Percentiles rank a stretch among this genome's conserved stretches.
Conservation (phyloP, 179 eudicot genomes). For the Gypsophila paniculata region DNA sequence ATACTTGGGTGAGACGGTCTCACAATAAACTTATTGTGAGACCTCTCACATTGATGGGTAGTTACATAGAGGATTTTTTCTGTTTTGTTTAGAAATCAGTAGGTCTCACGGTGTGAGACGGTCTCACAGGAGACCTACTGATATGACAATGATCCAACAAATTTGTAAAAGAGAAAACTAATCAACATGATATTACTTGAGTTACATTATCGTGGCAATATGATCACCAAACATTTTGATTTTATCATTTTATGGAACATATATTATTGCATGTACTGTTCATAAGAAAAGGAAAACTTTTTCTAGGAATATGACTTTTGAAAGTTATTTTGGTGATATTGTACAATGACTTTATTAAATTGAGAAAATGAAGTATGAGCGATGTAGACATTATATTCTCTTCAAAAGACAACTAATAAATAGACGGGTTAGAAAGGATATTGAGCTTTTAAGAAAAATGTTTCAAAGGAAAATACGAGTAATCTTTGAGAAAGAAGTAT, state of each 20-base stretch:
- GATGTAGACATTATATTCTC: background rate
- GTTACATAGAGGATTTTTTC: too few relatives aligned
- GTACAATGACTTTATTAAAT: background rate
- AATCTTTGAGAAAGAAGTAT: slow-evolving; percentile 8
- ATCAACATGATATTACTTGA: background rate
- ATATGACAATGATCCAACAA: background rate
- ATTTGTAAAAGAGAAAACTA: background rate
- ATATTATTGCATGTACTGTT: slow-evolving; percentile 16
- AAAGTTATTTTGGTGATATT: background rate
- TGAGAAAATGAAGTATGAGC: slow-evolving; percentile 2
- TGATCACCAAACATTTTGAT: slow-evolving; percentile 21
- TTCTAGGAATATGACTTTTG: slow-evolving; percentile 20
- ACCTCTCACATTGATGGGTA: too few relatives aligned
- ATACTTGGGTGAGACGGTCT: too few relatives aligned
- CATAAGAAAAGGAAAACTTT: slow-evolving; percentile 22
- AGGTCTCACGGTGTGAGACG: too few relatives aligned
- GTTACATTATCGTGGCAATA: slow-evolving; percentile 23
- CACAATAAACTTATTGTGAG: too few relatives aligned
- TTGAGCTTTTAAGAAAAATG: slow-evolving; percentile 3
- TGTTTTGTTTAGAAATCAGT: too few relatives aligned
- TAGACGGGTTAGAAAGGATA: background rate
- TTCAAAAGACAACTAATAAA: background rate
- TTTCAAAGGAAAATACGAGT: background rate
- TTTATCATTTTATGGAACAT: slow-evolving; percentile 3
- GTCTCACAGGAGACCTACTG: too few relatives aligned